Base-by-base conservation (phyloP, 2,329 filamentous ascomycete genomes). In the Exophiala sideris region DNA sequence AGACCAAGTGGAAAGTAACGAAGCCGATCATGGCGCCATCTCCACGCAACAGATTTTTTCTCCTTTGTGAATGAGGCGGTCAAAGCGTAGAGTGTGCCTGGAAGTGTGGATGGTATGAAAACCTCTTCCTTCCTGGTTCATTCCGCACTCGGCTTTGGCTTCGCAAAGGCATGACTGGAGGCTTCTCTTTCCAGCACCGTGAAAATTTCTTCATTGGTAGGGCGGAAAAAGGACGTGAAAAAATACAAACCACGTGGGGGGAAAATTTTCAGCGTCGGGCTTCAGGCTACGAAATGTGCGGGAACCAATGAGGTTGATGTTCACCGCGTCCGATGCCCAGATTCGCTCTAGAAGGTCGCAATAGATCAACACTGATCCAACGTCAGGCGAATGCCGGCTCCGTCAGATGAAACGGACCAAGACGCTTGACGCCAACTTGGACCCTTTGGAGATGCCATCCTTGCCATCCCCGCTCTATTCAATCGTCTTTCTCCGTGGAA, bases 401-500 rank as follows among this genome's bases (percentile, higher is more conserved):
- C 56, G 54, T 61, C 59, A 58, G 52, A 55, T 54, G 55, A 52
- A 54, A 45, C 49, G 45, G 34, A 47, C 47, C 40, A 42, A 48
- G 44, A 48, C 16, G 36, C 48, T 32, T 33, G 34, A 41, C 24
- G 11, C 34, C 41, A n/a, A 44, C 32, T 20, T 36, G 24, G 24
- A 29, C 24, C 24, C 24, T 4, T 29, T 29, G 24, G 29, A 49
- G 34, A 49, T 40, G 39, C 45, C 21, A 20, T 38, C 39, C 18
- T 21, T 32, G 35, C 8, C 36, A 55, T 46, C 54, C 57, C 57
- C 50, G 50, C 54, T 45, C 41, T 40, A 24, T 50, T 12, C 12
- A 20, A 29, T 55, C 45, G 50, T 44, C 60, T 61, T 61, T 63
- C 61, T 63, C 61, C 61, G 56, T 57, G 61, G 61, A 61, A 45